Percentiles rank a stretch among this genome's conserved stretches.
phyloP scores from a whole-genome alignment of 139 green algal genomes.

The Micractinium sp. region DNA sequence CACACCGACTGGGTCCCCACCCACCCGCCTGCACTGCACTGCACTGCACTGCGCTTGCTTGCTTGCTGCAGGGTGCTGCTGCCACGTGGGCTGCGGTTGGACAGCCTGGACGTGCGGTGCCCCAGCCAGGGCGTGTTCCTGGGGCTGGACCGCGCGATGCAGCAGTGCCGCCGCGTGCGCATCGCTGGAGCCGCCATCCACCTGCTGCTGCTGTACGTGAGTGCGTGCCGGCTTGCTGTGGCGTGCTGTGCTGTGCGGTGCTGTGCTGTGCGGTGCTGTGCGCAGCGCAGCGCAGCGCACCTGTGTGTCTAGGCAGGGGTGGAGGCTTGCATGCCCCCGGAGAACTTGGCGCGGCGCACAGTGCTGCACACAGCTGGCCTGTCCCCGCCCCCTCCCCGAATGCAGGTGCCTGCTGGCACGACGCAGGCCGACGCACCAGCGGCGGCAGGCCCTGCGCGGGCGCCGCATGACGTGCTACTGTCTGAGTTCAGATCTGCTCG shows the following conservation, averaged over 20 bases:
- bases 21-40: too few species aligned
- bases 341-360: too few species aligned
- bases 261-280: neutral
- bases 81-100: neutral
- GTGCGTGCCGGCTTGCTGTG: neutral
- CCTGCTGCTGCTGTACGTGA: constrained; percentile 9
- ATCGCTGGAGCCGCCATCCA: neutral
- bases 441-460: neutral
- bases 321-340: too few species aligned
- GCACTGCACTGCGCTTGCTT: neutral
- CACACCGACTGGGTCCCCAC: too few species aligned
- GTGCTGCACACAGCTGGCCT: too few species aligned
- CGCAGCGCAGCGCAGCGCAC: too few species aligned
- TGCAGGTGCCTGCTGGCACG: neutral
- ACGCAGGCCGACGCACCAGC: neutral
- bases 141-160: constrained; percentile 1
- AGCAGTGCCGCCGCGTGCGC: constrained; percentile 2
- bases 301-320: too few species aligned
- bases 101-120: neutral
- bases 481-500: neutral
- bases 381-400: neutral
- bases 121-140: constrained; percentile 11
- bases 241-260: neutral
- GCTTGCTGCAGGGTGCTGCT: constrained; percentile 10
- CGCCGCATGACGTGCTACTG: neutral